These are phyloP conservation scores for Papiliotrema fonsecae DNA, from an alignment of 1,284 basidiomycete genomes.

Conservation along the genomic window DNA sequence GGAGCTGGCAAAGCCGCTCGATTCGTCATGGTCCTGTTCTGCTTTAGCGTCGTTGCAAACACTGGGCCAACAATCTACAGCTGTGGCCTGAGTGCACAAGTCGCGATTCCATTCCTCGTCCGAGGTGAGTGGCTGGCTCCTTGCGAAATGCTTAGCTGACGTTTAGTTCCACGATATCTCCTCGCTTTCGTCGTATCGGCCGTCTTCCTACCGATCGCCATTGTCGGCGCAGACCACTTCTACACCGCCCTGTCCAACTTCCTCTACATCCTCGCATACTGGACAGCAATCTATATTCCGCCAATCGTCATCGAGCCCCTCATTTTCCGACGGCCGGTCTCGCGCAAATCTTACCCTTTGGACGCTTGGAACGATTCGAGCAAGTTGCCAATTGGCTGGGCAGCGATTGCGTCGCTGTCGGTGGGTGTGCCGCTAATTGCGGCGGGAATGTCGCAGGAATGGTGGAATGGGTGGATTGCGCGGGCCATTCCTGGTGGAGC, in stretches of 20 bases:
- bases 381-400: slow-evolving; percentile 42
- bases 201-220: slow-evolving; percentile 54
- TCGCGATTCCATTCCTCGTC: slow-evolving; percentile 60
- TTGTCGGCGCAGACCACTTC: slow-evolving; percentile 37
- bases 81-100: slow-evolving; percentile 73
- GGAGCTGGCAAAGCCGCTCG: slow-evolving; percentile 65
- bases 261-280: slow-evolving; percentile 46
- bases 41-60: slow-evolving; percentile 68
- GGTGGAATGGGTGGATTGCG: slow-evolving; percentile 49
- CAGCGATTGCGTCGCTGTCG: slow-evolving; percentile 27
- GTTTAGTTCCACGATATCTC: slow-evolving; percentile 70
- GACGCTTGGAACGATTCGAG: slow-evolving; percentile 38
- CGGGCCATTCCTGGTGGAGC: slow-evolving; percentile 35
- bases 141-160: slow-evolving; percentile 54
- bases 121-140: slow-evolving; percentile 20
- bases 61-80: slow-evolving; percentile 79
- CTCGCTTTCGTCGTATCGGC: slow-evolving; percentile 77
- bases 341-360: slow-evolving; percentile 32
- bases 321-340: slow-evolving; percentile 42
- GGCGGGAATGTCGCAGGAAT: slow-evolving; percentile 43
- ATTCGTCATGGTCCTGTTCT: slow-evolving; percentile 66
- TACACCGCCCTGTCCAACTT: slow-evolving; percentile 43
- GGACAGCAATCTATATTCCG: slow-evolving; percentile 45
- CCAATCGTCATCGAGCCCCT: slow-evolving; percentile 41
- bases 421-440: slow-evolving; percentile 41